phyloP scores from a whole-genome alignment of 108 stramenopile genomes.

The Stephanodiscus triporus region DNA sequence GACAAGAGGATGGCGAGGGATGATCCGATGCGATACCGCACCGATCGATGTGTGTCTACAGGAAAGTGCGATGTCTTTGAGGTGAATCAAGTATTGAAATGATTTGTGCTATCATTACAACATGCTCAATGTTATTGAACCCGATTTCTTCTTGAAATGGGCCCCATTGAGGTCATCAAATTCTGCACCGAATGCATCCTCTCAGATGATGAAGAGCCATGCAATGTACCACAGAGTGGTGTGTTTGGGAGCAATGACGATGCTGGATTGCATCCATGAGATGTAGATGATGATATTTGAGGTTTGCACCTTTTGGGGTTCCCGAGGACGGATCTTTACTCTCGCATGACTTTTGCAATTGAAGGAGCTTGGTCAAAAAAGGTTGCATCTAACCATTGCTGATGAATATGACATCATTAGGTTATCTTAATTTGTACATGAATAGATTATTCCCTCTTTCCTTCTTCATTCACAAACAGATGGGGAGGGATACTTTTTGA shows the following conservation, averaged over 20 bases:
- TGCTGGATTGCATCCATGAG: conserved; percentile 26
- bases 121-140: too few species aligned
- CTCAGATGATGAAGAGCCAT: conserved; percentile 64
- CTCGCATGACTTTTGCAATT: too few species aligned
- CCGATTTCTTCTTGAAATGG: too few species aligned
- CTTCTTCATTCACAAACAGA: background rate
- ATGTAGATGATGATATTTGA: background rate
- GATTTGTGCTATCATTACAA: too few species aligned
- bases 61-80: conserved; percentile 80
- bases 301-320: too few species aligned
- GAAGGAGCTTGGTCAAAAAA: too few species aligned
- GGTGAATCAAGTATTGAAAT: too few species aligned
- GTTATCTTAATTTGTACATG: background rate
- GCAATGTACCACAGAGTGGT: conserved; percentile 64
- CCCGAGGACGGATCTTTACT: too few species aligned
- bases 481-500: background rate
- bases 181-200: conserved; percentile 87
- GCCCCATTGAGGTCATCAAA: conserved; percentile 64
- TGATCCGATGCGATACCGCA: conserved; percentile 78
- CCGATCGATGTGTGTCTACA: conserved; percentile 79
- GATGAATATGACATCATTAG: background rate
- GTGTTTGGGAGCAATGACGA: conserved; percentile 36
- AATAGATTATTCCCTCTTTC: background rate
- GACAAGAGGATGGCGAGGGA: conserved; percentile 67
- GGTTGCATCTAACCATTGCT: background rate